phyloP scores from a whole-genome alignment of 441 rosid species.

The Cnidoscolus chayamansa region DNA sequence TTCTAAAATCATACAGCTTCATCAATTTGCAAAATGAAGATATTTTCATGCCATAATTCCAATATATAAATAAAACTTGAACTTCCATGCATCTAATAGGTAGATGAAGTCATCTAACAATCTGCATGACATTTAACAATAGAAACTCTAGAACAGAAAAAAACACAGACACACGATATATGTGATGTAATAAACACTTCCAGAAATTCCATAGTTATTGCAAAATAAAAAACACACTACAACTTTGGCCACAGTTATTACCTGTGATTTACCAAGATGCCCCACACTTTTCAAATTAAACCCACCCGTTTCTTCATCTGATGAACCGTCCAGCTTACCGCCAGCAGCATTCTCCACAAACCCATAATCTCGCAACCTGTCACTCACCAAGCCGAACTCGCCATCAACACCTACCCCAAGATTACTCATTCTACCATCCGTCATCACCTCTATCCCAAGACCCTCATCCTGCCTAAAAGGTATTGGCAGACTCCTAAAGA shows the following conservation, averaged over 20 bases:
- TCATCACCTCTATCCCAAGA: slow-evolving; percentile 26
- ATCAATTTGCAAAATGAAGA: background rate
- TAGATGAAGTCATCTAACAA: background rate
- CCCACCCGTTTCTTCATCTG: slow-evolving; percentile 49
- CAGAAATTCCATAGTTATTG: background rate
- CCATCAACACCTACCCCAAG: slow-evolving; percentile 25
- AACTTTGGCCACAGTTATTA: slow-evolving; percentile 15
- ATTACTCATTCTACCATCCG: slow-evolving; percentile 19
- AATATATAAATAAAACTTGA: background rate
- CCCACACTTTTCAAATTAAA: slow-evolving; percentile 51
- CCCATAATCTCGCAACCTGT: slow-evolving; percentile 43
- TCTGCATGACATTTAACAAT: background rate
- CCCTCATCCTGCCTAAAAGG: slow-evolving; percentile 58
- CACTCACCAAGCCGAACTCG: slow-evolving; percentile 45
- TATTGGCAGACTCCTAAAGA: slow-evolving; percentile 61
- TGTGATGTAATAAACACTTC: background rate
- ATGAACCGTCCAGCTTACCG: slow-evolving; percentile 15
- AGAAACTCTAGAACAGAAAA: background rate
- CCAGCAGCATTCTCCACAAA: slow-evolving; percentile 29
- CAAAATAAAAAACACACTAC: background rate
- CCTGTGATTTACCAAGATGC: slow-evolving; percentile 65
- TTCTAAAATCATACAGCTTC: background rate
- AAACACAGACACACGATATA: background rate
- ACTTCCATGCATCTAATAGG: background rate
- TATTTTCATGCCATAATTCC: background rate